These are phyloP conservation scores for Ilex aquifolium DNA, from an alignment of 257 asterid genomes.

Conservation along the genomic window DNA sequence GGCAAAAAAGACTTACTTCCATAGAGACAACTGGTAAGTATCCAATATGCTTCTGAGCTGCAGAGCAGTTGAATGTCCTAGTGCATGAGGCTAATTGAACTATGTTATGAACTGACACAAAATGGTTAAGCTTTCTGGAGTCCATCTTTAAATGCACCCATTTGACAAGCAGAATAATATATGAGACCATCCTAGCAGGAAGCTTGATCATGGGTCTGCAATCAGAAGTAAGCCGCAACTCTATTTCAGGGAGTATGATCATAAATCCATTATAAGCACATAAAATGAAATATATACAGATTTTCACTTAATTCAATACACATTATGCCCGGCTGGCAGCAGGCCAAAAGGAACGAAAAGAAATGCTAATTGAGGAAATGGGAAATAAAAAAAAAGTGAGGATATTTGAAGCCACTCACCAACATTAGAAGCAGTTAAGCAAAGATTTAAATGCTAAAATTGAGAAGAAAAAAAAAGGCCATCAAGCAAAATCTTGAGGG, in stretches of 20 bases:
- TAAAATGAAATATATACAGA: no score
- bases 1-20: constrained; percentile 39
- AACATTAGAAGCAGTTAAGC: no score
- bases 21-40: constrained; percentile 68
- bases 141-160: constrained; percentile 34
- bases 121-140: constrained; percentile 31
- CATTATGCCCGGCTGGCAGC: background rate
- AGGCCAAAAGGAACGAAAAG: background rate
- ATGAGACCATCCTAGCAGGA: constrained; percentile 42
- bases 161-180: constrained; percentile 32
- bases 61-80: constrained; percentile 68
- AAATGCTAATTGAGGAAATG: background rate
- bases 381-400: no score
- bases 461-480: no score
- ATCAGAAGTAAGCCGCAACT: constrained; percentile 11
- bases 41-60: constrained; percentile 60
- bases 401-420: no score
- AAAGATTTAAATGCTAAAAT: no score
- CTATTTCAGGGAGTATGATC: background rate
- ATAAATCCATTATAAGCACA: background rate
- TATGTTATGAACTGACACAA: constrained; percentile 33
- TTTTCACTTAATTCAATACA: no score
- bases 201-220: constrained; percentile 65
- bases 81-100: constrained; percentile 50
- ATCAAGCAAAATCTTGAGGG: no score